Percentiles rank a stretch among this genome's conserved stretches.
These are phyloP conservation scores for Ulmus americana DNA, from an alignment of 331 rosid species.

Conservation along the genomic window DNA sequence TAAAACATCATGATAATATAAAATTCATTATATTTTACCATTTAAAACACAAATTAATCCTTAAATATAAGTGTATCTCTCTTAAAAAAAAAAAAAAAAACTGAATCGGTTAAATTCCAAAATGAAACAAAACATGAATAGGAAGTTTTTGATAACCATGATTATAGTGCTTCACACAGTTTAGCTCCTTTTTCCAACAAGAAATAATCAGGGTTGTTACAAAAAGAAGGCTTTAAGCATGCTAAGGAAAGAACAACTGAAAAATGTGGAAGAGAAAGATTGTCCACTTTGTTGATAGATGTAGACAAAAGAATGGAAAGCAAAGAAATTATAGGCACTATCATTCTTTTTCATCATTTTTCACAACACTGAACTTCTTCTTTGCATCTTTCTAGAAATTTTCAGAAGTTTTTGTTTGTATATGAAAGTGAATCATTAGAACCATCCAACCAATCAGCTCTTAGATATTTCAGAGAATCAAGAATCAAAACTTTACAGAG, in stretches of 20 bases:
- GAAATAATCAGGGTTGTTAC: neutral
- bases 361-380: neutral
- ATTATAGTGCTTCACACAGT: neutral
- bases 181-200: neutral
- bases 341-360: neutral
- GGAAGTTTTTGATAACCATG: too few species aligned
- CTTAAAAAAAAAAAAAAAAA: too few species aligned
- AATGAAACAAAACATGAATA: too few species aligned
- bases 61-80: too few species aligned
- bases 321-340: neutral
- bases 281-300: neutral
- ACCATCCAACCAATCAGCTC: neutral
- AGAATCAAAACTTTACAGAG: neutral
- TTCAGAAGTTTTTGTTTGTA: neutral
- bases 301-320: neutral
- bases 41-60: too few species aligned
- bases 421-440: neutral
- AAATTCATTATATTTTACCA: too few species aligned
- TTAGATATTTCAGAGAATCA: neutral
- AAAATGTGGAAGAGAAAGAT: neutral
- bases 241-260: neutral
- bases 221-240: neutral
- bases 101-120: too few species aligned
- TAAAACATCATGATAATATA: too few species aligned
- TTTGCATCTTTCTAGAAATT: neutral